A percentile compares a stretch with the other conserved stretches of the same genome.
Conservation (phyloP, 495 filamentous ascomycete species). For the Parathielavia hyrcaniae region DNA sequence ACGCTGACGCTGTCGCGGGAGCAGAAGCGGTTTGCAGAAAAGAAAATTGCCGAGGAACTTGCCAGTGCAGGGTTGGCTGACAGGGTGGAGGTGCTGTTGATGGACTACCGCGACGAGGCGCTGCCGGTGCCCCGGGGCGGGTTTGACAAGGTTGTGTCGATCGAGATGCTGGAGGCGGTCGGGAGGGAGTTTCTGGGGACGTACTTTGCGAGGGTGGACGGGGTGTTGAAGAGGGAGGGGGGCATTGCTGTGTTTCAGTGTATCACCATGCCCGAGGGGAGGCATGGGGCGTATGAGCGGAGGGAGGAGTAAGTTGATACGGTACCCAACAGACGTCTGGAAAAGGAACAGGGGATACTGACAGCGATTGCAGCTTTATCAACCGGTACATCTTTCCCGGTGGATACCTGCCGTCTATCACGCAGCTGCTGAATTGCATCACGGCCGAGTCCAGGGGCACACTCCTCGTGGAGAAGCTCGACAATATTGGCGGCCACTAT, state of each 20-base stretch:
- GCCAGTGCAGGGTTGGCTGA: slow-evolving; percentile 48
- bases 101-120: slow-evolving; percentile 50
- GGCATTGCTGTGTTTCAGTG: slow-evolving; percentile 68
- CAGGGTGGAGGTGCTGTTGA: slow-evolving; percentile 51
- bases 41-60: slow-evolving; percentile 48
- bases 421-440: slow-evolving; percentile 56
- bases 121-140: slow-evolving; percentile 45
- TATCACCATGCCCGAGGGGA: slow-evolving; percentile 64
- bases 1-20: slow-evolving; percentile 55
- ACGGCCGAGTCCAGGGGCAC: slow-evolving; percentile 50
- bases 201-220: slow-evolving; percentile 55
- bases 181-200: slow-evolving; percentile 56
- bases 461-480: slow-evolving; percentile 55
- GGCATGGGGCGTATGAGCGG: slow-evolving; percentile 43
- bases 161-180: slow-evolving; percentile 64
- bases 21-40: slow-evolving; percentile 55
- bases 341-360: background rate
- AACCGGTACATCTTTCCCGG: slow-evolving; percentile 69
- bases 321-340: too few species aligned
- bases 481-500: slow-evolving; percentile 68
- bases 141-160: slow-evolving; percentile 64
- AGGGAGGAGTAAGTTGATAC: slow-evolving; percentile 38
- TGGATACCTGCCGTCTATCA: slow-evolving; percentile 61
- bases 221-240: slow-evolving; percentile 54
- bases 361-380: slow-evolving; percentile 50